These are phyloP conservation scores for Lecanicillium sp. DNA, from an alignment of 2,329 filamentous ascomycete species.

Conservation along the genomic window DNA sequence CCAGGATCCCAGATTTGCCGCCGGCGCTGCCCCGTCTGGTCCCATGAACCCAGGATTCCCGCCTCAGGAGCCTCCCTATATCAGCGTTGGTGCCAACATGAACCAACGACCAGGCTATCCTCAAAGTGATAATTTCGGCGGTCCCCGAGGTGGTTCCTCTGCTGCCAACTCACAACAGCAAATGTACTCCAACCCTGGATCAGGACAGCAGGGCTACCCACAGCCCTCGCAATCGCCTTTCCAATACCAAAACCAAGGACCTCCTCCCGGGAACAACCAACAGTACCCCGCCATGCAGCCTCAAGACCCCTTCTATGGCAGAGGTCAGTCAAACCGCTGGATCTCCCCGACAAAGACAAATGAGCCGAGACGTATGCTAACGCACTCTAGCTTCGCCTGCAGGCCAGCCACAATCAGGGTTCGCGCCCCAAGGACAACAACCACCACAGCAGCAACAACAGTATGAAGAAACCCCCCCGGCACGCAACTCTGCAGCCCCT, in stretches of 20 bases:
- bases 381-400: slow-evolving; percentile 43
- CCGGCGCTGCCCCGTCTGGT: slow-evolving; percentile 16
- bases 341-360: slow-evolving; percentile 16
- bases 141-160: slow-evolving; percentile 19
- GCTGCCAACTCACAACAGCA: slow-evolving; percentile 22
- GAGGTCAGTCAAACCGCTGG: slow-evolving; percentile 43
- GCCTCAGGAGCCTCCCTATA: slow-evolving; percentile 23
- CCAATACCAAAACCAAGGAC: slow-evolving; percentile 24
- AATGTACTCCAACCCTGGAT: slow-evolving; percentile 22
- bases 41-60: slow-evolving; percentile 24
- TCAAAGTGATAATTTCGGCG: slow-evolving; percentile 23
- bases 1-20: slow-evolving; percentile 23
- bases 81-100: slow-evolving; percentile 28
- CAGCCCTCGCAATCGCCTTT: slow-evolving; percentile 19
- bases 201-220: slow-evolving; percentile 23
- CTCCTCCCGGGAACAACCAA: slow-evolving; percentile 20
- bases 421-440: slow-evolving; percentile 29
- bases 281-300: slow-evolving; percentile 35
- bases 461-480: slow-evolving; percentile 40
- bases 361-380: slow-evolving; percentile 20
- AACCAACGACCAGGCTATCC: slow-evolving; percentile 18
- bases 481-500: slow-evolving; percentile 27
- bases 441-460: slow-evolving; percentile 24
- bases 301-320: slow-evolving; percentile 47
- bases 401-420: slow-evolving; percentile 26